Conservation (phyloP, 306 rosid genomes). For the Lotus japonicus region DNA sequence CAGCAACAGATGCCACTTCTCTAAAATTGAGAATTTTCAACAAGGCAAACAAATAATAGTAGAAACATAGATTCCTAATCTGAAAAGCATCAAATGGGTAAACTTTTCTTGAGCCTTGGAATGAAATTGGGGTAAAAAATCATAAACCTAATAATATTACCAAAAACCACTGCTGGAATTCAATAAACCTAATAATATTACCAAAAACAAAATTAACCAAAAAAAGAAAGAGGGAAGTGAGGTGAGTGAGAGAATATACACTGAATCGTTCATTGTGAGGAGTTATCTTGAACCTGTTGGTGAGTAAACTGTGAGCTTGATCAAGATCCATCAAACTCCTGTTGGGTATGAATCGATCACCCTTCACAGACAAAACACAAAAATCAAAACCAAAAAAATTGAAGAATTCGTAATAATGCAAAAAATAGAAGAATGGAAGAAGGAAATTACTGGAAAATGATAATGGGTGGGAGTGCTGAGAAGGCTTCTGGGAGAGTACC, state of each 20-base stretch:
- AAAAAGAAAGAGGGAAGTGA: not conserved
- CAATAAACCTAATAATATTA: not conserved
- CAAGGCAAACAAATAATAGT: too few species aligned
- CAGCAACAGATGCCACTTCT: too few species aligned
- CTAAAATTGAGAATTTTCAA: too few species aligned
- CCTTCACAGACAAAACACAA: constrained; percentile 23
- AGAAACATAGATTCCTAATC: too few species aligned
- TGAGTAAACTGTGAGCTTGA: constrained; percentile 78
- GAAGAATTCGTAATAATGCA: too few species aligned
- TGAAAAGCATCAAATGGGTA: too few species aligned
- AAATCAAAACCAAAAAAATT: not conserved
- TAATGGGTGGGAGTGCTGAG: constrained; percentile 40
- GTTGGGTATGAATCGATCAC: constrained; percentile 78
- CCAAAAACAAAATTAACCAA: not conserved
- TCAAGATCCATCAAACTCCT: constrained; percentile 96
- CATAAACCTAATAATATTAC: not conserved
- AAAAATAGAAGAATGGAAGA: not conserved
- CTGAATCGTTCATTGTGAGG: constrained; percentile 30
- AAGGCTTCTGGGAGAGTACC: constrained; percentile 71
- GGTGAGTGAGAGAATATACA: constrained; percentile 19
- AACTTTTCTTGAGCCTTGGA: too few species aligned
- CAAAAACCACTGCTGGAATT: not conserved
- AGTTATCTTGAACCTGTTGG: constrained; percentile 34
- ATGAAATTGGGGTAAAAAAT: too few species aligned
- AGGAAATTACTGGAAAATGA: constrained; percentile 48